Percentiles rank a stretch among this genome's conserved stretches.
These are phyloP conservation scores for Trichophyton benhamiae DNA, from an alignment of 2,329 filamentous ascomycete species.

Conservation along the genomic window DNA sequence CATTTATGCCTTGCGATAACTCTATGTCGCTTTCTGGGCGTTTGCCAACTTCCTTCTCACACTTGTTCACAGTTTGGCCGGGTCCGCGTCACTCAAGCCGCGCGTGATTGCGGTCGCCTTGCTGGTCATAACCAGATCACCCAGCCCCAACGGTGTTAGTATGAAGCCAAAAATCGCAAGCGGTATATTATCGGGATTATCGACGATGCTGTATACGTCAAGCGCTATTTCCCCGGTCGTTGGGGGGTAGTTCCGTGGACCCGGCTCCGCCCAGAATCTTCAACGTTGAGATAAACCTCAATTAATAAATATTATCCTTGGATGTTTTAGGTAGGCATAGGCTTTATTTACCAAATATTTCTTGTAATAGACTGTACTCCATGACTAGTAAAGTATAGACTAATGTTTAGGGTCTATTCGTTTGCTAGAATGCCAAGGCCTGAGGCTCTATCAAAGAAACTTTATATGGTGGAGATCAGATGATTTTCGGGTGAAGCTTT, in stretches of 20 bases:
- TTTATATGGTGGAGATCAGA: background rate
- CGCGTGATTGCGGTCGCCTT: background rate
- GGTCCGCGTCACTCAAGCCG: background rate
- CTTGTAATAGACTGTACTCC: background rate
- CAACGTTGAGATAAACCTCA: constrained; percentile 6
- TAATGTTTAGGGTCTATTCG: background rate
- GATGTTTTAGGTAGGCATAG: background rate
- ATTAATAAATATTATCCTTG: background rate
- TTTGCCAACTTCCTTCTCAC: background rate
- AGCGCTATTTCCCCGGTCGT: constrained; percentile 3
- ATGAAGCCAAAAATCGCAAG: constrained; percentile 4
- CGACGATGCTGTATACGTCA: constrained; percentile 4
- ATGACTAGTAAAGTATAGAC: background rate
- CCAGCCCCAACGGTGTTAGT: background rate
- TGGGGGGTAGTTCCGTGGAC: background rate
- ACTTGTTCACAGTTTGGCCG: background rate
- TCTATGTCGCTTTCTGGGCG: background rate
- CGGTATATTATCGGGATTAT: background rate
- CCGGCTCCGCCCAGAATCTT: constrained; percentile 4
- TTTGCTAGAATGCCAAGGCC: background rate
- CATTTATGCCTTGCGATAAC: background rate
- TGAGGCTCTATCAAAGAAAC: background rate
- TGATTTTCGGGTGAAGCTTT: background rate
- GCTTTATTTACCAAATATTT: background rate
- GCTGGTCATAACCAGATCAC: background rate